Conservation (phyloP, 202 grass and related monocot genomes). For the Setaria viridis region DNA sequence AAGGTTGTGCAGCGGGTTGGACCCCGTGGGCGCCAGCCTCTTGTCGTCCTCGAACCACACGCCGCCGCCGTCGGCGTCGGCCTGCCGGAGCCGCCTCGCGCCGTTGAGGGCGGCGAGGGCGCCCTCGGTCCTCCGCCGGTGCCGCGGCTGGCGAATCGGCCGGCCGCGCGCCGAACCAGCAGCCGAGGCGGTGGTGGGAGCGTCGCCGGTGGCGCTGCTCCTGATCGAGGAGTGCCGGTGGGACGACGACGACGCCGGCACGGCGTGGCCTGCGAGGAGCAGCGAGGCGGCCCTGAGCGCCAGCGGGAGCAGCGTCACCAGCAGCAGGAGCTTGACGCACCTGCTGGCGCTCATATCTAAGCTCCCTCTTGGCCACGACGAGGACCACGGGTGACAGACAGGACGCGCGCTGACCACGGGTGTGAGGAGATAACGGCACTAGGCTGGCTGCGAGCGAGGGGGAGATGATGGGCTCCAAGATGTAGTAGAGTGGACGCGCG, state of each 20-base stretch:
- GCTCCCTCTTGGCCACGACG: no score
- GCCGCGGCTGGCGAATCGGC: neutral
- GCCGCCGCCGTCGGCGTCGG: neutral
- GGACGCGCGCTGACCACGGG: neutral
- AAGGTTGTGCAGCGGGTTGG: slow-evolving; percentile 72
- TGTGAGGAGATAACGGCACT: neutral
- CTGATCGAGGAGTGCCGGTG: neutral
- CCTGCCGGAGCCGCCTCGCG: slow-evolving; percentile 27
- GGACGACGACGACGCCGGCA: neutral
- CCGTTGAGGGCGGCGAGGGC: neutral
- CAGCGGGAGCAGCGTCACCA: slow-evolving; percentile 49
- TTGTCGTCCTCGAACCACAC: slow-evolving; percentile 55
- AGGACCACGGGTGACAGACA: neutral
- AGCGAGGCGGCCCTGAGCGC: slow-evolving; percentile 47
- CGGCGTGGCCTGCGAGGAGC: slow-evolving; percentile 24
- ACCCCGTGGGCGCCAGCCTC: slow-evolving; percentile 68
- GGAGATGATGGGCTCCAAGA: no score
- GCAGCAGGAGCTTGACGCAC: slow-evolving; percentile 55
- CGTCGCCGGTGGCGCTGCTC: neutral
- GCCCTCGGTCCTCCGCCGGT: neutral
- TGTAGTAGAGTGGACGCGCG: neutral
- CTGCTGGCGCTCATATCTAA: slow-evolving; percentile 29
- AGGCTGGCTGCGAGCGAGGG: neutral
- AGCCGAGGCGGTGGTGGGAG: neutral
- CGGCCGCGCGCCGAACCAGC: neutral